Evolutionary conservation across 1,284 basidiomycete species (phyloP), one percentile per base, ranked within the genome.

Genomic region (Pisolithus thermaeus): DNA sequence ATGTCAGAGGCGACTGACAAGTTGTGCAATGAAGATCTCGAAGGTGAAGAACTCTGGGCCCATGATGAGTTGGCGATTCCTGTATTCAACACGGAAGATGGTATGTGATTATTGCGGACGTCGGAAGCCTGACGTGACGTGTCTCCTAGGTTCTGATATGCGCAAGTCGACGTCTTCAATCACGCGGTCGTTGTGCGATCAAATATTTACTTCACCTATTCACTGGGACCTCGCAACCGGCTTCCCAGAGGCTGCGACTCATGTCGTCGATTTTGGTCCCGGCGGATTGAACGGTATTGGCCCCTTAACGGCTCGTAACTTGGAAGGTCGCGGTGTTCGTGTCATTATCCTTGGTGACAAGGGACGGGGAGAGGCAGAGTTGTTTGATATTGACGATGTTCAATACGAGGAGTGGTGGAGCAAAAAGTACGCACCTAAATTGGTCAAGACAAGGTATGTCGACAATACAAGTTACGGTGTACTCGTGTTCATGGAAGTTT

Each of bases 231-330:
- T 87, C 66, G 94, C 94, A 4, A 94, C 90, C 35, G 76, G 85
- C 61, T 97, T 95, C 81, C 90, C 92, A 1, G 77, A 86, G 52
- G 80, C 85, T 8, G 92, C 94, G 0, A 98, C 96, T 4, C 96
- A 99, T 69, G 88, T 92, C 6, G 74, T 99, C 60, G 97, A 97
- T 72, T 98, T 99, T 65, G 97, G 96, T 53, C 92, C 96, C 1
- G 96, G 96, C 57, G 95, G 95, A 30, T 68, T 91, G 53, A 92
- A 89, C 59, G 96, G 96, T 45, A 96, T 98, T 61, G 95, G 95
- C 46, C 86, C 89, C 50, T 78, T 98, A 47, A 95, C 93, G 35
- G 84, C 89, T 7, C 85, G 90, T 59, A 95, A 93, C 70, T 77
- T 95, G 45, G 93, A 97, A 63, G 96, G 96, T 22, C 87, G 92